These are phyloP conservation scores for Jackrogersella multiformis DNA, from an alignment of 495 filamentous ascomycete genomes.

Conservation along the genomic window DNA sequence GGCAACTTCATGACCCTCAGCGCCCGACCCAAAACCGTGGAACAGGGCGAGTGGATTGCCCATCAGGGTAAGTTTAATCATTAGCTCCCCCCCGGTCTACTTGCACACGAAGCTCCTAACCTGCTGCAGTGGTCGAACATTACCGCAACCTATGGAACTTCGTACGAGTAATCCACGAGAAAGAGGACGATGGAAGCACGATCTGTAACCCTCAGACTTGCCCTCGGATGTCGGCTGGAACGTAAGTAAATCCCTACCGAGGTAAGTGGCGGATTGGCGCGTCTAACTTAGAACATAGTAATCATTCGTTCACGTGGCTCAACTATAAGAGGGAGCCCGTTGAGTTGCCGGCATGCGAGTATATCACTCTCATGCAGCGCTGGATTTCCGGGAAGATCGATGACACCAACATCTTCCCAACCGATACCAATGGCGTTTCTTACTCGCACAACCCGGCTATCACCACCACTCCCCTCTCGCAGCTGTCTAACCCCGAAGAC, in stretches of 20 bases:
- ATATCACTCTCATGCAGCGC: conserved; percentile 90
- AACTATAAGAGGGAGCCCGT: conserved; percentile 69
- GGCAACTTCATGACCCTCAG: conserved; percentile 96
- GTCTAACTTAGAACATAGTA: conserved; percentile 56
- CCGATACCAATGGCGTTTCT: conserved; percentile 67
- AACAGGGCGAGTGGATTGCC: conserved; percentile 91
- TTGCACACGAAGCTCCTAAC: conserved; percentile 32
- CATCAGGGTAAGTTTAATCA: conserved; percentile 79
- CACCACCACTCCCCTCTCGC: conserved; percentile 67
- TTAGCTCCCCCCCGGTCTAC: neutral
- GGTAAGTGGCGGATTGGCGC: conserved; percentile 3
- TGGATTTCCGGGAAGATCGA: conserved; percentile 94
- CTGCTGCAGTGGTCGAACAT: conserved; percentile 79
- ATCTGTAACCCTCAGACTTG: conserved; percentile 86
- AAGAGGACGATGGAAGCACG: conserved; percentile 73
- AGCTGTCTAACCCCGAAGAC: conserved; percentile 65
- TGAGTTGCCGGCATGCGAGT: conserved; percentile 81
- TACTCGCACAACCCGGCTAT: conserved; percentile 65
- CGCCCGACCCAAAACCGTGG: conserved; percentile 86
- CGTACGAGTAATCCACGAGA: conserved; percentile 81
- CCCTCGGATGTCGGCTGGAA: conserved; percentile 89
- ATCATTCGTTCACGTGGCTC: conserved; percentile 91
- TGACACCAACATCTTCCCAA: conserved; percentile 86
- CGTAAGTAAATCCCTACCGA: conserved; percentile 65
- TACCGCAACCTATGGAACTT: conserved; percentile 86